Conservation (phyloP, 345 rosid species). For the Populus euphratica region DNA sequence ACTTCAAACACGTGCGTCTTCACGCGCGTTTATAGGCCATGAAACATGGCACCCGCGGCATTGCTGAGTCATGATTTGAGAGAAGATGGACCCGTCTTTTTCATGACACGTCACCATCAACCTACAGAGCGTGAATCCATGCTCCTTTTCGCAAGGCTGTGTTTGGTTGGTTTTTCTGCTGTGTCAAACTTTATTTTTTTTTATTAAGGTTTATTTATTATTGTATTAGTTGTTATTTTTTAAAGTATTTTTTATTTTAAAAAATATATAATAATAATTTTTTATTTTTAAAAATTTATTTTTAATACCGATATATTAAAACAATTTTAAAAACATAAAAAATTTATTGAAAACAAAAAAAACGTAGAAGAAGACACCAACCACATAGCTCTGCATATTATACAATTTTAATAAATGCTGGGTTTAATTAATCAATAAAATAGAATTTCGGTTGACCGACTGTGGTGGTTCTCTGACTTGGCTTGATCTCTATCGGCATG, state of each 20-base stretch:
- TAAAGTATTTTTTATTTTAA: no score
- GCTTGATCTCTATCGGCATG: no score
- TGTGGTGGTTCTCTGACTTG: neutral
- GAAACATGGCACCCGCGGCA: conserved; percentile 14
- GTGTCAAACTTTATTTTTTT: neutral
- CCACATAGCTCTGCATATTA: neutral
- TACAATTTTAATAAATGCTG: neutral
- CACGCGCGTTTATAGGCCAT: neutral
- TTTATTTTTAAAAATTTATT: no score
- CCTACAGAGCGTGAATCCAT: neutral
- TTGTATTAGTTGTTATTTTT: no score
- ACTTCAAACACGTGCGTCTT: neutral
- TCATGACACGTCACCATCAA: conserved; percentile 21
- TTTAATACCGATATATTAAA: fast-evolving
- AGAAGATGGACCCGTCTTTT: conserved; percentile 1
- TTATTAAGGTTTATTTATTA: neutral
- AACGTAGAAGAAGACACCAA: neutral
- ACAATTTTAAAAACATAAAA: no score
- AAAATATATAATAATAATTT: no score
- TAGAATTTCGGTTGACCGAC: neutral
- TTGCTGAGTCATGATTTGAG: neutral
- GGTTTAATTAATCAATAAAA: neutral
- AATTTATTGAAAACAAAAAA: no score
- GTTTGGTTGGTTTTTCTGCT: conserved; percentile 2
- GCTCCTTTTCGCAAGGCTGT: neutral